Evolutionary conservation across 2,329 filamentous ascomycete genomes (phyloP), one percentile per base, ranked within the genome.

Genomic region (Beauveria sp.): DNA sequence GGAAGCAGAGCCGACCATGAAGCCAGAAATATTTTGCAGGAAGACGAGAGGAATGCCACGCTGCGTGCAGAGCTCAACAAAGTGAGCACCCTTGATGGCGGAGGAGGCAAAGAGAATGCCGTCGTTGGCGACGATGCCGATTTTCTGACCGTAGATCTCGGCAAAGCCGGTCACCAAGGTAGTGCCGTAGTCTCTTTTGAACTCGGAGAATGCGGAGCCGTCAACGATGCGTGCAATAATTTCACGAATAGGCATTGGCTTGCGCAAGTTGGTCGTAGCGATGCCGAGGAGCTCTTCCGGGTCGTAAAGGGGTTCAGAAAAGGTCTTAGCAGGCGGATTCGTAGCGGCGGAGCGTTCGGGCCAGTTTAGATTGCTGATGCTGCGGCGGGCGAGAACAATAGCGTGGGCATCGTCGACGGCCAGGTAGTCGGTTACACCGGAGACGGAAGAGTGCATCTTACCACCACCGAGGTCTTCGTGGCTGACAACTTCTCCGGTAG

Each of bases 1-100:
- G 0, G 93, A 92, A 69, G 95, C 91, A 20, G 86, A 84, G 49
- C 95, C 95, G 38, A 99, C 95, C 95, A 99, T 99, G 83, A 99
- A 99, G 49, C 95, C 95, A 6, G 87, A 88, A 72, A 99, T 98
- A 74, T 99, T 98, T 74, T 99, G 95, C 22, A 99, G 79, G 77
- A 98, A 98, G 56, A 98, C 82, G 10, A 98, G 80, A 1, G 95
- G 93, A 61, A 98, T 90, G 59, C 90, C 86, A 61, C 95, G 88
- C 75, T 97, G 92, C 34, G 89, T 83, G 78, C 93, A 98, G 5
- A 99, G 85, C 75, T 99, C 91, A 69, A 98, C 91, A 74, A 99
- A 99, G 77, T 99, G 95, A 0, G 95, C 92, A 42, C 93, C 95
- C 77, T 99, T 99, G 64, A 96, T 82, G 9, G 91, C 87, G 10